A percentile compares a stretch with the other conserved stretches of the same genome.
These are phyloP conservation scores for Candida tibetensis DNA, from an alignment of 805 yeast genomes.

Conservation along the genomic window DNA sequence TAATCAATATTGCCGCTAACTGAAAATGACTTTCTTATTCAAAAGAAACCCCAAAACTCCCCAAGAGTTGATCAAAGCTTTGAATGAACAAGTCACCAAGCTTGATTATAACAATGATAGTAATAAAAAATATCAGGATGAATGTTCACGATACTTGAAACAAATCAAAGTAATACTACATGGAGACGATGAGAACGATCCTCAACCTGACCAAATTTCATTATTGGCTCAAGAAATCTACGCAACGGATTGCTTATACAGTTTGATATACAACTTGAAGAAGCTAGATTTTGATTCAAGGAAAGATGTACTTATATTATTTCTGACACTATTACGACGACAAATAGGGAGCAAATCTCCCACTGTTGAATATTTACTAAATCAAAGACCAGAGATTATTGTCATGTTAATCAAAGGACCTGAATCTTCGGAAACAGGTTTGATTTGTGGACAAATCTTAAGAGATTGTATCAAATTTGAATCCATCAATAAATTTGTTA, in stretches of 20 bases:
- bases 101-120: slow-evolving; percentile 46
- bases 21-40: slow-evolving; percentile 85
- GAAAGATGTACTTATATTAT: slow-evolving; percentile 73
- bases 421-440: slow-evolving; percentile 68
- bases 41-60: slow-evolving; percentile 90
- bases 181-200: slow-evolving; percentile 65
- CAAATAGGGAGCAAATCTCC: slow-evolving; percentile 76
- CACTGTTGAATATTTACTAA: slow-evolving; percentile 77
- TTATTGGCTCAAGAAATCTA: slow-evolving; percentile 79
- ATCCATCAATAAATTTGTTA: slow-evolving; percentile 55
- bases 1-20: no score
- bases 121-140: slow-evolving; percentile 61
- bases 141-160: slow-evolving; percentile 58
- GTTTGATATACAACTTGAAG: slow-evolving; percentile 56
- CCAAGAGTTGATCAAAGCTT: slow-evolving; percentile 70
- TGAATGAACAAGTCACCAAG: slow-evolving; percentile 70
- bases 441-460: slow-evolving; percentile 72
- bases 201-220: slow-evolving; percentile 71
- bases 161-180: slow-evolving; percentile 65
- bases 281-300: slow-evolving; percentile 85
- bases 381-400: slow-evolving; percentile 61
- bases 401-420: slow-evolving; percentile 65
- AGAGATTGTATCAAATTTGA: slow-evolving; percentile 85
- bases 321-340: slow-evolving; percentile 74
- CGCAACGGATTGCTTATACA: slow-evolving; percentile 62